These are phyloP conservation scores for Neoboletus subvelutipes DNA, from an alignment of 768 basidiomycete genomes.

Conservation along the genomic window DNA sequence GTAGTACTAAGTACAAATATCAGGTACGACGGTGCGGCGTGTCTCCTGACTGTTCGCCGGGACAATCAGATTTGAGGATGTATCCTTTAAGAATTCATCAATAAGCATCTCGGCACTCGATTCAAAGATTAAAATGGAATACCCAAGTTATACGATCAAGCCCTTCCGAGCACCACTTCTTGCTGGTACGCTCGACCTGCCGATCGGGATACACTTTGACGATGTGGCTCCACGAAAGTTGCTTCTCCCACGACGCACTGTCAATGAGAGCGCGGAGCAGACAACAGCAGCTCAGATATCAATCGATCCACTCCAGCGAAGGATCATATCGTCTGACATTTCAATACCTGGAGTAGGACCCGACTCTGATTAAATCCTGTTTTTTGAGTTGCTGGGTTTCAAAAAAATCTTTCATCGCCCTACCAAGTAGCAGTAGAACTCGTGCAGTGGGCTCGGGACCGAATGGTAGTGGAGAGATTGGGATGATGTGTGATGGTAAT, in stretches of 20 bases:
- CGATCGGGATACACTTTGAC: too few species aligned
- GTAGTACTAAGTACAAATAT: neutral
- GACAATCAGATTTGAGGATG: neutral
- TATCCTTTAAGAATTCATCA: neutral
- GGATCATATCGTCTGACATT: slow-evolving; percentile 1
- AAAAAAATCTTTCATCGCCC: neutral
- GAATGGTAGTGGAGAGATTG: neutral
- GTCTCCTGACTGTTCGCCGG: neutral
- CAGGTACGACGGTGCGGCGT: neutral
- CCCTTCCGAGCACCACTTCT: neutral
- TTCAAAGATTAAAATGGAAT: neutral
- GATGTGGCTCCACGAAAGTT: neutral
- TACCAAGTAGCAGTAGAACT: neutral
- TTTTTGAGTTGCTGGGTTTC: slow-evolving; percentile 8
- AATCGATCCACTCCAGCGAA: slow-evolving; percentile 10
- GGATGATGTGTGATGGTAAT: neutral
- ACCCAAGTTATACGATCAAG: neutral
- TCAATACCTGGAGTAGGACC: neutral
- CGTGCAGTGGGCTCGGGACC: slow-evolving; percentile 7
- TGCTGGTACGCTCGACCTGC: neutral
- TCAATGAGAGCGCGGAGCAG: neutral
- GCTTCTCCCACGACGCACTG: neutral
- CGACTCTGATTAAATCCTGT: neutral
- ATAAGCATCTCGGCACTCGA: neutral
- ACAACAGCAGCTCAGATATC: slow-evolving; percentile 8